Evolutionary conservation across 2,329 filamentous ascomycete species (phyloP), one percentile per base, ranked within the genome.

Genomic region (Talaromyces amestolkiae): DNA sequence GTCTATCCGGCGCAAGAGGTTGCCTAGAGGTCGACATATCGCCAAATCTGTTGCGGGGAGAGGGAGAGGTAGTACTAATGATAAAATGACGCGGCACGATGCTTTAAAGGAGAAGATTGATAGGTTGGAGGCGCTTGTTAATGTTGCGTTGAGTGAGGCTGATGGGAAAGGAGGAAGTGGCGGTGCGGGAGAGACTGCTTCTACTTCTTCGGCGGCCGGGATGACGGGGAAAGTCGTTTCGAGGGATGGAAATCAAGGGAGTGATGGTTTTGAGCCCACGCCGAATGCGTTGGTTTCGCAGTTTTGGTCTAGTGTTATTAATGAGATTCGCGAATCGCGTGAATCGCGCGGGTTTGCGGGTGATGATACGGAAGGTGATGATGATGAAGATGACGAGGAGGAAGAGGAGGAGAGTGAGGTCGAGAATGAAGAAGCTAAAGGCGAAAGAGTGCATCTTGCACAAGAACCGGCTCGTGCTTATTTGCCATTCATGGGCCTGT

Each of bases 21-120:
- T 69, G 2, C 69, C 70, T 11, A 60, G 70, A 19, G 70, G 69
- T 6, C 65, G 67, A 13, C 62, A 70, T 61, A 68, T 61, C 1
- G 56, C 56, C 33, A 56, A 56, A 2, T 56, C 53, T 27, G 31
- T 33, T 33, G 6, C n/a, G 31, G 53, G 19, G 1, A 58, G 17
- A 41, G n/a, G 24, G 6, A 17, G 24, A 43, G 43, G 19, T 53
- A 59, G 4, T 24, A 31, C 27, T 31, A 31, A 31, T 31, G 27
- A 31, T 31, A 56, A 31, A 11, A n/a, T 47, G 49, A 41, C 41
- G 41, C 15, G 41, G n/a, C 43, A 17, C 11, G 65, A 67, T 53
- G 9, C 56, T 6, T 49, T 69, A 31, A 61, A 61, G 49, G 58
- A 69, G n/a, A 67, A 66, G 45, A 61, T 69, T 45, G 62, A 49